Conservation (phyloP, 768 basidiomycete genomes). For the Leccinum subgranulosum region DNA sequence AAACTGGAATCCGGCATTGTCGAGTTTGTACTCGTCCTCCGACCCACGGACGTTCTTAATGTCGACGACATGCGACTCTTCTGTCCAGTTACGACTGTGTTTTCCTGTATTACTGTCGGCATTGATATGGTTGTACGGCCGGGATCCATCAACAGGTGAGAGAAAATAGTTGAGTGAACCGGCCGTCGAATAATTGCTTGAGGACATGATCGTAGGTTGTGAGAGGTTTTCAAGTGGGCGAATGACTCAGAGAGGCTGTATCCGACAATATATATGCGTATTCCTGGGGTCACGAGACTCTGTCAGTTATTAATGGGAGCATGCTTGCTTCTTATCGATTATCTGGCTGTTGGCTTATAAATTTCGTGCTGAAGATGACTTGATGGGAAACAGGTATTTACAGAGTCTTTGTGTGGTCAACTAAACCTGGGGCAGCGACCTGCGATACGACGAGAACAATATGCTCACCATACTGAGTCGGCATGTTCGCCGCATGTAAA, state of each 20-base stretch:
- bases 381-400: background rate
- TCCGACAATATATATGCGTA: slow-evolving; percentile 26
- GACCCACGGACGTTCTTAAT: slow-evolving; percentile 36
- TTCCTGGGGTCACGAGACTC: background rate
- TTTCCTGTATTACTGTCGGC: slow-evolving; percentile 13
- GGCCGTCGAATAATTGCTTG: slow-evolving; percentile 14
- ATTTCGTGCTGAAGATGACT: background rate
- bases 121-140: slow-evolving; percentile 16
- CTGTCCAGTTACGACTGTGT: slow-evolving; percentile 20
- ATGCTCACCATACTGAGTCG: background rate
- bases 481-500: background rate
- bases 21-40: slow-evolving; percentile 30
- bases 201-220: slow-evolving; percentile 7
- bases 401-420: background rate
- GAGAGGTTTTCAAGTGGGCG: slow-evolving; percentile 23
- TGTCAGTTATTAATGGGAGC: background rate
- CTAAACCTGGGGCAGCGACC: background rate
- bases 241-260: slow-evolving; percentile 24
- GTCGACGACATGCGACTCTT: slow-evolving; percentile 10
- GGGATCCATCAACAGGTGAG: slow-evolving; percentile 18
- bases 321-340: background rate
- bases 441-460: background rate
- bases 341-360: background rate
- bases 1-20: slow-evolving; percentile 37
- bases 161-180: slow-evolving; percentile 17